These are phyloP conservation scores for Halophytophthora batemanensis DNA, from an alignment of 352 stramenopile genomes.

Conservation along the genomic window DNA sequence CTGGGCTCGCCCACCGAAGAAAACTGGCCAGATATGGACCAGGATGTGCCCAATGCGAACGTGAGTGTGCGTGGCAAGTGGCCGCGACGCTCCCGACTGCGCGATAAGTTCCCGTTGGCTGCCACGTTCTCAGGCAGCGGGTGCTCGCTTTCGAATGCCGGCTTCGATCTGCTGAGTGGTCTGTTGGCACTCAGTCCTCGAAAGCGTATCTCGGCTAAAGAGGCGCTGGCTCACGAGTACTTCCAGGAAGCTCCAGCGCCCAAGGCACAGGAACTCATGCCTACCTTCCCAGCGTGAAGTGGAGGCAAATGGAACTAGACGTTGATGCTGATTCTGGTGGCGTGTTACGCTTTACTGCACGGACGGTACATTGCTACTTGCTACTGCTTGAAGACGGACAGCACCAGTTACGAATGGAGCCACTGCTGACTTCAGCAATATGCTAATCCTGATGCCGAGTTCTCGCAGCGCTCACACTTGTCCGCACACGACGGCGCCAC, in stretches of 20 bases:
- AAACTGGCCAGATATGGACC: slow-evolving; percentile 83
- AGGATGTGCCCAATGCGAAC: slow-evolving; percentile 61
- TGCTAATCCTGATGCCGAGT: too few relatives aligned
- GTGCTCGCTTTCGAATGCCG: slow-evolving; percentile 68
- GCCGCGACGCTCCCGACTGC: slow-evolving; percentile 59
- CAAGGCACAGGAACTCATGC: slow-evolving; percentile 75
- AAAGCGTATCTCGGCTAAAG: slow-evolving; percentile 71
- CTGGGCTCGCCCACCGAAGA: slow-evolving; percentile 88
- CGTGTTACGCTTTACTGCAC: background rate
- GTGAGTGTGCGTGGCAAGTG: slow-evolving; percentile 55
- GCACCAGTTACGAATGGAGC: background rate
- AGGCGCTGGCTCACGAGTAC: slow-evolving; percentile 79
- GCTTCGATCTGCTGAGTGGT: slow-evolving; percentile 63
- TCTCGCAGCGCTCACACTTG: slow-evolving; percentile 43
- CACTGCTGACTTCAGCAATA: too few relatives aligned
- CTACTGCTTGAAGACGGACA: background rate
- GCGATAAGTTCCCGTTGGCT: slow-evolving; percentile 76
- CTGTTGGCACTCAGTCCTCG: slow-evolving; percentile 72
- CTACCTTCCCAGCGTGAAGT: slow-evolving; percentile 54
- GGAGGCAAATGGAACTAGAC: background rate
- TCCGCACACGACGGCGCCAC: slow-evolving; percentile 36
- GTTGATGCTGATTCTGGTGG: too few relatives aligned
- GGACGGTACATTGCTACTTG: background rate
- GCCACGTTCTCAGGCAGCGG: slow-evolving; percentile 50
- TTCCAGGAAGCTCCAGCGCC: slow-evolving; percentile 69